phyloP scores from a whole-genome alignment of 2,329 filamentous ascomycete species.

The Aspergillus tanneri region DNA sequence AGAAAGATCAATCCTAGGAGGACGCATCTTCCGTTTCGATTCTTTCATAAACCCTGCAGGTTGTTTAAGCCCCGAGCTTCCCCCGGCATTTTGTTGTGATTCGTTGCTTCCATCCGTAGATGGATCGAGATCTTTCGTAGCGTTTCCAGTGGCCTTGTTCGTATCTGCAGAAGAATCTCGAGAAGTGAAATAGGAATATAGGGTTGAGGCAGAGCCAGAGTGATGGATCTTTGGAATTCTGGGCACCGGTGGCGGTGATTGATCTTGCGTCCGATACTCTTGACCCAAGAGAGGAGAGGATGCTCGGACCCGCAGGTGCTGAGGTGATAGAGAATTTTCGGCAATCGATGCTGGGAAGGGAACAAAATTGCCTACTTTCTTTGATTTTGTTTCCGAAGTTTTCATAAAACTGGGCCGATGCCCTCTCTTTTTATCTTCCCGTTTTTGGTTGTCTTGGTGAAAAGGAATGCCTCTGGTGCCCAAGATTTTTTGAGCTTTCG shows the following conservation, averaged over 20 bases:
- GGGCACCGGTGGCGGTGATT: conserved; percentile 31
- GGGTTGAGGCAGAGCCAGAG: conserved; percentile 46
- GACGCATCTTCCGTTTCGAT: conserved; percentile 41
- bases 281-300: conserved; percentile 49
- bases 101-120: conserved; percentile 9
- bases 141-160: conserved; percentile 26
- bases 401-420: conserved; percentile 42
- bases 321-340: conserved; percentile 23
- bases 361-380: conserved; percentile 24
- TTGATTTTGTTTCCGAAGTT: conserved; percentile 39
- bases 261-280: conserved; percentile 32
- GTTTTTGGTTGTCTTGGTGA: conserved; percentile 21
- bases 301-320: conserved; percentile 41
- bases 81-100: conserved; percentile 19
- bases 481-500: conserved; percentile 35
- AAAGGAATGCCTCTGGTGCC: conserved; percentile 30
- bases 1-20: conserved; percentile 44
- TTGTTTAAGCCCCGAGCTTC: conserved; percentile 25
- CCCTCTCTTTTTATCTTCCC: conserved; percentile 25
- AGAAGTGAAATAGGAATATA: conserved; percentile 50
- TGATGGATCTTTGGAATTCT: conserved; percentile 39
- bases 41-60: conserved; percentile 29
- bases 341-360: conserved; percentile 26
- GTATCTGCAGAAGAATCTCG: conserved; percentile 40
- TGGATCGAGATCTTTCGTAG: conserved; percentile 8